phyloP scores from a whole-genome alignment of 768 basidiomycete species.

The Termitomyces sp. region DNA sequence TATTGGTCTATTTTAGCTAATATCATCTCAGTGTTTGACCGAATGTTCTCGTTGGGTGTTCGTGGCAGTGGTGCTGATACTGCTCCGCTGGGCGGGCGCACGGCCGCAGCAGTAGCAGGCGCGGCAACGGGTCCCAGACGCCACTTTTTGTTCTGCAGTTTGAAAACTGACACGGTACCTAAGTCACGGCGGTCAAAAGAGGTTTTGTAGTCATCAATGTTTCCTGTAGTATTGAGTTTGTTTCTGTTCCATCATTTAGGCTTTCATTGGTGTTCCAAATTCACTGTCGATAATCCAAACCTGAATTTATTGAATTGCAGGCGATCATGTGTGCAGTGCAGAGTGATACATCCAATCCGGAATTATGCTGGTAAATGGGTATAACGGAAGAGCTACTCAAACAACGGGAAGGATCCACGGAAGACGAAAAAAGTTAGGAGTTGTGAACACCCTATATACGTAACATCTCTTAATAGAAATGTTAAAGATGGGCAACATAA shows the following conservation, averaged over 20 bases:
- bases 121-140: slow-evolving; percentile 68
- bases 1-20: neutral
- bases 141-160: slow-evolving; percentile 78
- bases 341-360: slow-evolving; percentile 14
- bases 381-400: slow-evolving; percentile 6
- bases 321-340: slow-evolving; percentile 6
- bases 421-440: neutral
- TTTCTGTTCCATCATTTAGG: neutral
- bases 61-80: slow-evolving; percentile 70
- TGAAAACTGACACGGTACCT: slow-evolving; percentile 54
- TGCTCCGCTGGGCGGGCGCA: slow-evolving; percentile 54
- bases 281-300: neutral
- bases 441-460: slow-evolving; percentile 1
- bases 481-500: neutral
- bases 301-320: slow-evolving; percentile 7
- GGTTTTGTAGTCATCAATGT: slow-evolving; percentile 6
- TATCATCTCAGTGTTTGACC: slow-evolving; percentile 62
- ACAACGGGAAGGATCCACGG: neutral
- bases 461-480: neutral
- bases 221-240: neutral
- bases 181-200: slow-evolving; percentile 26
- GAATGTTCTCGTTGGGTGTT: slow-evolving; percentile 84
- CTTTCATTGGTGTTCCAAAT: neutral
- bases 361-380: slow-evolving; percentile 9
- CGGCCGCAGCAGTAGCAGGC: slow-evolving; percentile 58